Evolutionary conservation across 106 monocot genomes (phyloP), one percentile per base, ranked within the genome.

Genomic region (Dendrobium officinale): DNA sequence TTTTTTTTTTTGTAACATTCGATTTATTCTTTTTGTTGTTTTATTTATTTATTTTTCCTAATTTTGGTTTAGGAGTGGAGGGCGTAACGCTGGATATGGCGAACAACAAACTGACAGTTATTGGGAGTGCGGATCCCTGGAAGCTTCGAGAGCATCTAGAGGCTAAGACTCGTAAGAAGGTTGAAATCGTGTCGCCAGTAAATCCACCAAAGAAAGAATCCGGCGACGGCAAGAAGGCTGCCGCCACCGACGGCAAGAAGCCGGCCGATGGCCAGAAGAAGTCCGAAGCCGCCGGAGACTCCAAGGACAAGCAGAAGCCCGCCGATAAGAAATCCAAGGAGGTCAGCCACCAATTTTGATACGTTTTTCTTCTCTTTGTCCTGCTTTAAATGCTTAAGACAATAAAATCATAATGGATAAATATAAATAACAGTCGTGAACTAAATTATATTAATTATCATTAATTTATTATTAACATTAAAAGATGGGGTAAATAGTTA

Each of bases 71-170:
- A 94, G 91, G 89, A 4, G 91, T 90, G 77, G 88, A 91, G 18
- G 48, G 29, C 8, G 86, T 86, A 13, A 58, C 55, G 4, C 77
- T 66, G 58, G 89, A 94, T 68, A 19, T 33, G 17, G 80, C 73
- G 20, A 81, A 24, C 66, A 87, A 84, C 72, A 86, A 80, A 86
- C 80, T 96, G 51, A 91, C 85, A 29, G 93, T 87, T 73, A 55
- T 83, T 20, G 96, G 96, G 48, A 83, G 64, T 72, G 82, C 88
- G 66, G 96, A 96, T 54, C 90, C 93, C 2, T 81, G 77, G 81
- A 83, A 87, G 80, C 79, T 96, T 42, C 90, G 86, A 42, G 87
- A 88, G 24, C 70, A 82, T 55, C 73, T 93, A 49, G 89, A 88
- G 80, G 79, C 82, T 22, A 93, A 93, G 70, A 90, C 81, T 22